Evolutionary conservation across 495 filamentous ascomycete species (phyloP).

Genomic region (Pyrenula aspistea): DNA sequence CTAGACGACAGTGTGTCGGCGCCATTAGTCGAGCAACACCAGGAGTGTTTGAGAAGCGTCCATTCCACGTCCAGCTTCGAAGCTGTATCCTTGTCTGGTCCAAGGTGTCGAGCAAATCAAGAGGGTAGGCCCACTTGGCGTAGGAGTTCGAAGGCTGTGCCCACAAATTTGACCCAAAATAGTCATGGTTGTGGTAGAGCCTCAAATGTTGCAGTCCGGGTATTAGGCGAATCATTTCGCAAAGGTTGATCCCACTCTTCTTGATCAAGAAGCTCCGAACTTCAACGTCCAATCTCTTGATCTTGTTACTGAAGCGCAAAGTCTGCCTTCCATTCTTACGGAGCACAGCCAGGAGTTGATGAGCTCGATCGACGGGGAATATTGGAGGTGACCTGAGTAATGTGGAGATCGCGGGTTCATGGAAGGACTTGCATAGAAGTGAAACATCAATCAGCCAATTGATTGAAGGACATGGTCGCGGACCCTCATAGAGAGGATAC

Average conservation of each 20-base stretch:
- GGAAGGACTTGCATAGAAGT: constrained; percentile 49
- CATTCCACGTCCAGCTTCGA: constrained; percentile 68
- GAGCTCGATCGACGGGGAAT: constrained; percentile 32
- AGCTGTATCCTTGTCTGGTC: constrained; percentile 33
- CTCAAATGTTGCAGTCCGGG: constrained; percentile 29
- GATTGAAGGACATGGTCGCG: constrained; percentile 24
- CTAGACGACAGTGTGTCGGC: constrained; percentile 37
- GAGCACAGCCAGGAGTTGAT: constrained; percentile 34
- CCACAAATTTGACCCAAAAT: constrained; percentile 8
- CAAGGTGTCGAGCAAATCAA: constrained; percentile 44
- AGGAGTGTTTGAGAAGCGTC: constrained; percentile 42
- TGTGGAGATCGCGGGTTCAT: constrained; percentile 62
- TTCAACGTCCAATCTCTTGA: constrained; percentile 57
- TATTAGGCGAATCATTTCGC: constrained; percentile 24
- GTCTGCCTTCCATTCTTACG: constrained; percentile 7
- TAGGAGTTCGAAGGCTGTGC: constrained; percentile 3
- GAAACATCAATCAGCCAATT: constrained; percentile 51
- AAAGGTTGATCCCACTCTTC: constrained; percentile 34
- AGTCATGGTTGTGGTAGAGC: constrained; percentile 28
- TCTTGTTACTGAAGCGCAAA: constrained; percentile 44
- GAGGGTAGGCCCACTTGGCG: constrained; percentile 52
- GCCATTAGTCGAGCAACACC: constrained; percentile 37
- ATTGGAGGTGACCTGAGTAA: constrained; percentile 61
- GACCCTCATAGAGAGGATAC: constrained; percentile 34
- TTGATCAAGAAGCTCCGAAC: constrained; percentile 31